Percentiles rank a stretch among this genome's conserved stretches.
Conservation (phyloP, 257 asterid genomes). For the Solanum corneliomulleri region DNA sequence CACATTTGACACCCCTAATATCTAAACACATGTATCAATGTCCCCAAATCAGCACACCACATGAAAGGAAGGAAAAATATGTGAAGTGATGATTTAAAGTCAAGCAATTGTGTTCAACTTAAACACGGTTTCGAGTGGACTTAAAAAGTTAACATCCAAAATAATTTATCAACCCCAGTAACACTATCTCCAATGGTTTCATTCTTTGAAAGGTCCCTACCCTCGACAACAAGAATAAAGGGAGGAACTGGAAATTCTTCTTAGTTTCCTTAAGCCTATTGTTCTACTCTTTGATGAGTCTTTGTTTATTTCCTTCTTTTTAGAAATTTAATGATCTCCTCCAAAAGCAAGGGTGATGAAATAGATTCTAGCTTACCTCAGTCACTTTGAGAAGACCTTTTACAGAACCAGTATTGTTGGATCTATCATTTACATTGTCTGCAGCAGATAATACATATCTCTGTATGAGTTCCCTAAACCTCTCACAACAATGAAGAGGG, state of each 20-base stretch:
- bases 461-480: conserved; percentile 84
- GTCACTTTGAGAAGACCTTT: conserved; percentile 83
- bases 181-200: neutral
- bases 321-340: neutral
- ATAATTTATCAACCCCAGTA: neutral
- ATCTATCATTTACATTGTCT: conserved; percentile 61
- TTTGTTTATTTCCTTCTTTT: neutral
- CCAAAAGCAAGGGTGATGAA: neutral
- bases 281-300: neutral
- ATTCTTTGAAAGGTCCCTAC: neutral
- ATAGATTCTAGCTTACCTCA: conserved; percentile 46
- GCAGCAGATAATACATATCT: conserved; percentile 56
- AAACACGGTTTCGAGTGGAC: neutral
- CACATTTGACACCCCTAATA: neutral
- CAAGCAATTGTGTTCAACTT: neutral
- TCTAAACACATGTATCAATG: neutral
- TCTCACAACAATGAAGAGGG: conserved; percentile 88
- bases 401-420: conserved; percentile 41
- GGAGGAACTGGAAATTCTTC: neutral
- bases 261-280: neutral
- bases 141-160: neutral
- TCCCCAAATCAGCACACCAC: neutral
- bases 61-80: neutral
- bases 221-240: neutral
- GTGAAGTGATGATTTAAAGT: neutral